Evolutionary conservation across 345 rosid species (phyloP), one percentile per base, ranked within the genome.

Genomic region (Sisymbrium altissimum): DNA sequence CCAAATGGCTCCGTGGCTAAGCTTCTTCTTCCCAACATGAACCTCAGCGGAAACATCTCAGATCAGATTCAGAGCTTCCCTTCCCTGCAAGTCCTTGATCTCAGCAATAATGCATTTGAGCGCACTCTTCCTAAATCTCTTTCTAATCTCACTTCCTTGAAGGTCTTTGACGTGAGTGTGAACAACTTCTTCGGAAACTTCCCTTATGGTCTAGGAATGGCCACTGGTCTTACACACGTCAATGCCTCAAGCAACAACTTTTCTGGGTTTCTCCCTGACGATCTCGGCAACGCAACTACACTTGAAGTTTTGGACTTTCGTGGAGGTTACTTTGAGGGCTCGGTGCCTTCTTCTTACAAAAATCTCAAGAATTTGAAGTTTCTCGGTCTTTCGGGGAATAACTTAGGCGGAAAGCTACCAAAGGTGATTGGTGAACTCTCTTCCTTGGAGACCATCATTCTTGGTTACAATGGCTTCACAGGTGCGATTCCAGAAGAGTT

Each of bases 231-330:
- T 70, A 84, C 84, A 55, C 82, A 73, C 59, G 84, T 94, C 66
- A 94, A 89, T 54, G 97, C 88, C 1, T 94, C 97, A 2, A 86
- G 91, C 85, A 94, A 94, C 82, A 88, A 86, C 75, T 91, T 94
- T 66, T 86, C 84, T 2, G 97, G 98, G 9, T 55, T 75, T 81
- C 87, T 91, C 9, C 97, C 95, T 0, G 93, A 83, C 70, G 98
- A 94, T 84, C 89, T 94, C 10, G 88, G 93, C 52, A 87, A 86
- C 58, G 88, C 94, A 50, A 84, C 89, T 5, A 25, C 72, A 7
- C 87, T 94, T 21, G 86, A 84, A 71, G 87, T 70, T 78, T 54
- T 94, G 36, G 98, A 94, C 74, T 72, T 94, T 57, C 81, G 96
- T 79, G 97, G 97, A 71, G 88, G 90, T 79, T 89, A 80, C 72